A percentile compares a stretch with the other conserved stretches of the same genome.
These are phyloP conservation scores for Talaromyces borbonicus DNA, from an alignment of 495 filamentous ascomycete genomes.

Conservation along the genomic window DNA sequence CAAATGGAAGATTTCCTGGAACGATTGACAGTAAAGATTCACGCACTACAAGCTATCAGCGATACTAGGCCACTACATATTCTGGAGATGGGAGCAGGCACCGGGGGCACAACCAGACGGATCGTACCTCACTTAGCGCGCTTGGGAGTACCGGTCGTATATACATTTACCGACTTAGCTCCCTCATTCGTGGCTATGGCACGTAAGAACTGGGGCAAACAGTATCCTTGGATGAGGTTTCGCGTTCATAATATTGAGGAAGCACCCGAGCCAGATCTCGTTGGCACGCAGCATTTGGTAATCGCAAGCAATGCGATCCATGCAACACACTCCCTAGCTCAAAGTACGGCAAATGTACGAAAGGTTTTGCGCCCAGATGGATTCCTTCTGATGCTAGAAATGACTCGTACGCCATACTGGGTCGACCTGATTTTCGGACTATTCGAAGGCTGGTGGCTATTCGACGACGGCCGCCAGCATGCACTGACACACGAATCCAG, in stretches of 20 bases:
- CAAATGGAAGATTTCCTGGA: slow-evolving; percentile 37
- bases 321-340: slow-evolving; percentile 23
- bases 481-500: slow-evolving; percentile 8
- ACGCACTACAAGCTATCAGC: slow-evolving; percentile 1
- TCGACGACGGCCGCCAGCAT: slow-evolving; percentile 20
- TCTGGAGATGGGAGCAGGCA: slow-evolving; percentile 29
- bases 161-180: slow-evolving; percentile 36
- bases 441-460: slow-evolving; percentile 28
- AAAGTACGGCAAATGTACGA: slow-evolving; percentile 18
- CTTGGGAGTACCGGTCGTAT: slow-evolving; percentile 17
- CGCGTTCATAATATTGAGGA: slow-evolving; percentile 23
- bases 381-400: slow-evolving; percentile 26
- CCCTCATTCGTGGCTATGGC: slow-evolving; percentile 23
- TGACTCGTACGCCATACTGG: slow-evolving; percentile 24
- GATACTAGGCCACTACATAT: slow-evolving; percentile 16
- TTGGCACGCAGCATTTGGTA: slow-evolving; percentile 19
- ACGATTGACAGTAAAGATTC: slow-evolving; percentile 20
- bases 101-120: slow-evolving; percentile 28
- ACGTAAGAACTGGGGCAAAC: slow-evolving; percentile 15
- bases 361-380: slow-evolving; percentile 26
- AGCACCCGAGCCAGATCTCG: slow-evolving; percentile 9
- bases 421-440: slow-evolving; percentile 24
- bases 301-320: slow-evolving; percentile 35
- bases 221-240: slow-evolving; percentile 19
- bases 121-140: slow-evolving; percentile 15